Evolutionary conservation across 306 rosid genomes (phyloP).

Genomic region (Lotus japonicus): DNA sequence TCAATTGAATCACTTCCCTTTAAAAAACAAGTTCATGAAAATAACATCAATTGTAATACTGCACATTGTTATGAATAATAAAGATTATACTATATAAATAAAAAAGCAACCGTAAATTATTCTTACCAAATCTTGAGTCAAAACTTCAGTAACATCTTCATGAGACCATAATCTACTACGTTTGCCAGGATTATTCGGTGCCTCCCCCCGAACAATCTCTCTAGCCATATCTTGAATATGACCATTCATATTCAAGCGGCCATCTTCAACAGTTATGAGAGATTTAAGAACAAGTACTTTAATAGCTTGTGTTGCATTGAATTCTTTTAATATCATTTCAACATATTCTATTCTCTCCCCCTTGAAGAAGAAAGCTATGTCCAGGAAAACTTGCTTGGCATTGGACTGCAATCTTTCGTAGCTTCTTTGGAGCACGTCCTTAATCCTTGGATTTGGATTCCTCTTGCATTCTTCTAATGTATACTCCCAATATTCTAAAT

Average conservation of each 20-base stretch:
- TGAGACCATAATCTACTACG: slow-evolving; percentile 17
- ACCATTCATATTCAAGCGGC: background rate
- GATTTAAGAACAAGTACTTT: background rate
- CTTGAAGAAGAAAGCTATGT: slow-evolving; percentile 15
- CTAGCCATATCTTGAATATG: slow-evolving; percentile 16
- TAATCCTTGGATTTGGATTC: background rate
- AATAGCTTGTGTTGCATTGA: background rate
- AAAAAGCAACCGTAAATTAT: background rate
- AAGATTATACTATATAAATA: too few relatives aligned
- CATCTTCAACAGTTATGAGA: background rate
- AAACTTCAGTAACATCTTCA: background rate
- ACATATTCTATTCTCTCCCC: background rate
- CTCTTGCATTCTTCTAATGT: background rate
- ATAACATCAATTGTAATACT: background rate
- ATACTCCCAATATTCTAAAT: background rate
- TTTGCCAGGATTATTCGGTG: background rate
- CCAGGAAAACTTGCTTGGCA: background rate
- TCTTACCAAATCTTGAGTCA: background rate
- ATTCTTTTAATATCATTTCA: background rate
- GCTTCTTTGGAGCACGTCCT: background rate
- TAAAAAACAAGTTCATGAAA: background rate
- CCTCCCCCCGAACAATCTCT: background rate
- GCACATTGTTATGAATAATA: background rate
- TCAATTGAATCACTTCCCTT: slow-evolving; percentile 1
- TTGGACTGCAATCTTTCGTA: background rate